Base-by-base conservation (phyloP, 352 stramenopile species). In the Phytophthora citrophthora region DNA sequence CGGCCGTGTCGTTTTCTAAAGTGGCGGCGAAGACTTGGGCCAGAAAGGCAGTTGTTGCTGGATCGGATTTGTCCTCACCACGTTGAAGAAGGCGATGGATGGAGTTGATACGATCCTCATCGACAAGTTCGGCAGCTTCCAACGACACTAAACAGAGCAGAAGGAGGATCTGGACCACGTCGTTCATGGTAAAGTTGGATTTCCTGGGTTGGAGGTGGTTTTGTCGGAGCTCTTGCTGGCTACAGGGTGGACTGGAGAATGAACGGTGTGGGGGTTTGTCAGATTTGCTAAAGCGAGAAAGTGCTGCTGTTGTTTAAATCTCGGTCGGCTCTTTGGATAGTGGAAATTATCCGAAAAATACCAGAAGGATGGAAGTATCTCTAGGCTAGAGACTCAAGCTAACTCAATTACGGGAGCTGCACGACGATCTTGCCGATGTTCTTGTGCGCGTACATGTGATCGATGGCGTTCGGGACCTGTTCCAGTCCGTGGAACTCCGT, bases 361-460 rank as follows among this genome's bases (percentile, higher is more conserved):
- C n/a, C n/a, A n/a, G n/a, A n/a, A n/a, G n/a, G n/a, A n/a, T n/a
- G n/a, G n/a, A n/a, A n/a, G n/a, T n/a, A n/a, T n/a, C n/a, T n/a
- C n/a, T n/a, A n/a, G n/a, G n/a, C n/a, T n/a, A n/a, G n/a, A n/a
- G n/a, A n/a, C n/a, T n/a, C n/a, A n/a, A n/a, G n/a, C n/a, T n/a
- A 20, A 2, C 20, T 20, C 20, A 2, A 2, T 44, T 60, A 70
- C 20, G 62, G 62, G 23, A 93, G 73, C 52, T 86, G 76, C 29
- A 91, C 74, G 18, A 88, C 77, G 61, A 93, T 86, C 67, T 93
- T 93, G 61, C 85, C 85, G 18, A 83, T 88, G 41, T 86, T 88
- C 40, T 88, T 85, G 70, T 83, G 75, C 16, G 62, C 71, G 50
- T 87, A 89, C 59, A 91, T 80, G 69, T 87, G 71, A 51, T 83